Base-by-base conservation (phyloP, 2,329 filamentous ascomycete species). In the Magnaporthiopsis poae region DNA sequence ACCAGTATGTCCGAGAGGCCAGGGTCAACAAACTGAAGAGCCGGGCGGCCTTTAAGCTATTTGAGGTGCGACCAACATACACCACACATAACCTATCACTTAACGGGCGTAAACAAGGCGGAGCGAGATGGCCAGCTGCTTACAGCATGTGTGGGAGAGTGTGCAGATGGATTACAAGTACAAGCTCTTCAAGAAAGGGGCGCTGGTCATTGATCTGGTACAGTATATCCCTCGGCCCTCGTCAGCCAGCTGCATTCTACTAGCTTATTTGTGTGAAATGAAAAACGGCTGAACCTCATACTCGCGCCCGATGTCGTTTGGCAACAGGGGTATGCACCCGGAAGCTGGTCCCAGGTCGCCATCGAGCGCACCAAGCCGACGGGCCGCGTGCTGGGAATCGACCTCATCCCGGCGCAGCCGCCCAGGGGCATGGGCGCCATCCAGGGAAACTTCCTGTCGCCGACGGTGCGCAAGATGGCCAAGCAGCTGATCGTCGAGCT, bases 341-440 rank as follows among this genome's bases (percentile, higher is more conserved):
- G 88, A 1, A 86, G 84, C 70, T 91, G 88, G 88, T 89, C 87
- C 60, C 87, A 90, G 87, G 92, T 98, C 52, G 95, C 95, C 25
- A 80, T 90, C 46, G 89, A 91, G 68, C 85, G 87, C 65, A 96
- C 91, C 5, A 83, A 85, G 68, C 93, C 93, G 0, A 78, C 84
- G 62, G 92, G 93, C 11, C 86, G 89, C 61, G 88, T 99, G 15
- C 81, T 99, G 35, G 96, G 95, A 13, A 94, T 99, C 72, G 95
- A 99, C 75, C 85, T 99, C 65, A 92, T 99, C 70, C 95, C 95
- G 5, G 91, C 92, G 0, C 90, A 94, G 75, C 94, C 96, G 5
- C 95, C 95, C 0, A 87, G 85, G 73, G 95, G 95, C 29, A 92
- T 96, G n/a, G 93, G 91, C 35, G 92, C 92, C 2, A 92, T 99